phyloP scores from a whole-genome alignment of 768 basidiomycete species.

The Panaeolus papilionaceus region DNA sequence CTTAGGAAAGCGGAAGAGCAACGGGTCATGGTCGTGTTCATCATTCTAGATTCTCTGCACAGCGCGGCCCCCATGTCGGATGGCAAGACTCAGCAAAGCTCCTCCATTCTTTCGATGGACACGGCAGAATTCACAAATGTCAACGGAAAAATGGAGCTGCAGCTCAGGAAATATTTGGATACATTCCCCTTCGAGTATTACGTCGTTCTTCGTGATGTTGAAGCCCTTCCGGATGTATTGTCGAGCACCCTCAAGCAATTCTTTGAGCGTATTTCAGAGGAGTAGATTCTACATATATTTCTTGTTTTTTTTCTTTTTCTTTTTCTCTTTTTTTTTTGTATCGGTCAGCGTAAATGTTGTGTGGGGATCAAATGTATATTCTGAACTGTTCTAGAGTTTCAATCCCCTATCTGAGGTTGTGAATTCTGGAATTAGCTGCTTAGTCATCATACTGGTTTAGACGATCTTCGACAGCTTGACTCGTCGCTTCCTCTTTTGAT shows the following conservation, averaged over 20 bases:
- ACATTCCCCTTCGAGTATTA: conserved; percentile 99
- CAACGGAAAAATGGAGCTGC: conserved; percentile 83
- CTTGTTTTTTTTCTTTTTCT: not conserved
- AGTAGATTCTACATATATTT: conserved; percentile 38
- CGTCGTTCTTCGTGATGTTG: conserved; percentile 89
- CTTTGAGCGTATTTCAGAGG: conserved; percentile 83
- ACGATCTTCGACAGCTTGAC: not conserved
- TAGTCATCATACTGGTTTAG: not conserved
- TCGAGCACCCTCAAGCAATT: conserved; percentile 91
- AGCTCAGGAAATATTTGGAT: conserved; percentile 89
- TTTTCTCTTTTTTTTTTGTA: no score
- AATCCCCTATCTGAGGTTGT: not conserved
- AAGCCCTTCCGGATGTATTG: conserved; percentile 90
- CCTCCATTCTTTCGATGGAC: conserved; percentile 94
- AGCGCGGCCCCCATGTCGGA: conserved; percentile 28
- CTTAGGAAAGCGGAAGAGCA: conserved; percentile 89
- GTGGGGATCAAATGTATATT: no score
- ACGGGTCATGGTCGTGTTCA: conserved; percentile 94
- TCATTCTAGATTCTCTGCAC: conserved; percentile 91
- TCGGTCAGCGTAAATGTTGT: no score
- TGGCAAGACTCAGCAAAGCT: conserved; percentile 53
- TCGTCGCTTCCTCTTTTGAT: not conserved
- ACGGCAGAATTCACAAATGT: conserved; percentile 87
- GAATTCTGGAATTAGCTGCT: not conserved
- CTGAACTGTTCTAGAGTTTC: no score